Evolutionary conservation across 345 rosid genomes (phyloP), one percentile per base, ranked within the genome.

Genomic region (Syzygium aqueum): DNA sequence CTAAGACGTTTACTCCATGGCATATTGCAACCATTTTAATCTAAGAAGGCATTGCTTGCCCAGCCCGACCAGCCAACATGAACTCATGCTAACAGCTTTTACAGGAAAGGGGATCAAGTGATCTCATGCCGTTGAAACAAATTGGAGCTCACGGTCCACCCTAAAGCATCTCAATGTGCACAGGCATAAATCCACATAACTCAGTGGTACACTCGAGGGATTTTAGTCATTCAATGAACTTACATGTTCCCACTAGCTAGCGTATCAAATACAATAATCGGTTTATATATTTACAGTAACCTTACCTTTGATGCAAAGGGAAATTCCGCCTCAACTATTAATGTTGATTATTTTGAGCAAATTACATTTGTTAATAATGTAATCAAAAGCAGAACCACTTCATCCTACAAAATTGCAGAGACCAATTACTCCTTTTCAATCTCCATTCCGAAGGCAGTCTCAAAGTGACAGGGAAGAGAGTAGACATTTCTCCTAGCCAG

Each of bases 401-500:
- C 65, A 50, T 65, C 77, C 88, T 80, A 80, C 88, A 86, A 86
- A 86, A 86, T 51, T 78, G 85, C 85, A 21, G 33, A 40, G 84
- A 52, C 87, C 50, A 28, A 53, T 52, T 37, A 51, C 85, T 57
- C 83, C 67, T 37, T 83, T 43, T 21, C n/a, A 19, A 37, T 57
- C 85, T 86, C 61, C 84, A 51, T 30, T 9, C 49, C 4, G 23
- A 9, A 9, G 49, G 63, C 43, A 37, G 82, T 17, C 49, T 51
- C 40, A 84, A 84, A 84, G 59, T 22, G 27, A 17, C 6, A n/a
- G 15, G 40, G 46, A 53, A n/a, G 61, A 30, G 37, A 28, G 85
- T 28, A 52, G 2, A 51, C 14, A 28, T 84, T 30, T 27, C 85
- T 17, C 33, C 43, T 84, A 37, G 59, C 96, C 94, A 40, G 98